Conservation (phyloP, 2,329 filamentous ascomycete genomes). For the Aureobasidium sp. region DNA sequence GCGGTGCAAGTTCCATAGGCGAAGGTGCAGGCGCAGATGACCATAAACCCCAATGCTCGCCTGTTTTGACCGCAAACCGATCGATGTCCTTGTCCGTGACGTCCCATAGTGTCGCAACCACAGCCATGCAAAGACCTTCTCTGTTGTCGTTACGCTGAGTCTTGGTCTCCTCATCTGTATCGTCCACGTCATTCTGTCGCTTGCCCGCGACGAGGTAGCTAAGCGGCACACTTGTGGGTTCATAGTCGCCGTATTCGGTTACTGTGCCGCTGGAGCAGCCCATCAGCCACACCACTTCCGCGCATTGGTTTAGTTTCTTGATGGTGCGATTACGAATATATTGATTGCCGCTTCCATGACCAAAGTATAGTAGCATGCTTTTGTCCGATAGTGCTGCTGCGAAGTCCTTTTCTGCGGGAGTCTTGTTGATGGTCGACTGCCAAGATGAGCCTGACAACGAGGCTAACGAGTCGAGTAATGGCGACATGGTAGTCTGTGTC, state of each 20-base stretch:
- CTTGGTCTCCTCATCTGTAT: not conserved
- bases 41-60: constrained; percentile 79
- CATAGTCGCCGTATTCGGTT: constrained; percentile 74
- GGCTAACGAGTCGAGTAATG: constrained; percentile 45
- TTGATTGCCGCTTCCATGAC: constrained; percentile 88
- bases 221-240: constrained; percentile 81
- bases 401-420: constrained; percentile 72
- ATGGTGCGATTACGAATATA: constrained; percentile 84
- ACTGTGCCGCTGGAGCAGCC: constrained; percentile 84
- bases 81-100: constrained; percentile 98
- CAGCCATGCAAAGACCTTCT: constrained; percentile 46
- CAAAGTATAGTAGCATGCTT: constrained; percentile 83
- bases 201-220: constrained; percentile 85
- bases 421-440: constrained; percentile 58
- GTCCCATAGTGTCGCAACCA: constrained; percentile 93
- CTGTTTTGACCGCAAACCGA: constrained; percentile 68
- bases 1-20: constrained; percentile 21
- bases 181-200: not conserved
- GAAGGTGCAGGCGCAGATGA: constrained; percentile 15
- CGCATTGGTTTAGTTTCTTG: constrained; percentile 50
- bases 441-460: constrained; percentile 36
- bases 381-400: constrained; percentile 54
- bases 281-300: constrained; percentile 65
- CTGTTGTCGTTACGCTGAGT: constrained; percentile 9
- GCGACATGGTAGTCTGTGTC: constrained; percentile 68